These are phyloP conservation scores for Sporisorium exsertum DNA, from an alignment of 1,284 basidiomycete species.

Conservation along the genomic window DNA sequence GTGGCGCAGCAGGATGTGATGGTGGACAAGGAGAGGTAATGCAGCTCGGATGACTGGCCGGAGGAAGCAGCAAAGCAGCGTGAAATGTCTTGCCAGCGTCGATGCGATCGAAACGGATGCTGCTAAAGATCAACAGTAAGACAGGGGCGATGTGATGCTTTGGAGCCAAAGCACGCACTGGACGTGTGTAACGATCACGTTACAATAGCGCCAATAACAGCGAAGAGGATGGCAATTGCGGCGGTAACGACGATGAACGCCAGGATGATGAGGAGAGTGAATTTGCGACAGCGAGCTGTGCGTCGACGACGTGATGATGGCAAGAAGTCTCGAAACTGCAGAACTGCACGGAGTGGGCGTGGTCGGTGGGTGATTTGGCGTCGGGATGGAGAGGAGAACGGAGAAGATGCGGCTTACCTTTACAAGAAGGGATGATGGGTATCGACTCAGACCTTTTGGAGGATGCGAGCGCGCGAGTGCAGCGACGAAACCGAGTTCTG, in stretches of 20 bases:
- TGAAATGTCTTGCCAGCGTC: not conserved
- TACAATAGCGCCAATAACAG: not conserved
- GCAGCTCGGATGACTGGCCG: not conserved
- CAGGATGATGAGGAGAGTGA: not conserved
- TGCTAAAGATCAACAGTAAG: not conserved
- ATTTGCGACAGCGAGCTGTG: not conserved
- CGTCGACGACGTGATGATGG: not conserved
- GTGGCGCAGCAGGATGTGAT: not conserved
- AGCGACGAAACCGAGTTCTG: not conserved
- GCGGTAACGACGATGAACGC: not conserved
- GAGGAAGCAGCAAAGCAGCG: not conserved
- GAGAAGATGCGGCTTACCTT: slow-evolving; percentile 2
- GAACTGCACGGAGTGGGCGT: not conserved
- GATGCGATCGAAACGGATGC: not conserved
- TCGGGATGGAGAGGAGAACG: not conserved
- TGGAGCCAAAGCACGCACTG: not conserved
- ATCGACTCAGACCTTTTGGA: not conserved
- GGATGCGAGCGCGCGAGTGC: not conserved
- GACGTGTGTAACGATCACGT: not conserved
- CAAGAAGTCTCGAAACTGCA: not conserved
- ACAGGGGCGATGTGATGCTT: not conserved
- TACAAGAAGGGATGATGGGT: not conserved
- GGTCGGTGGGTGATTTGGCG: not conserved
- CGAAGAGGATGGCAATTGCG: not conserved
- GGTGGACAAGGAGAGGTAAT: not conserved